Evolutionary conservation across 495 filamentous ascomycete genomes (phyloP).

Genomic region (Neurospora sp.): DNA sequence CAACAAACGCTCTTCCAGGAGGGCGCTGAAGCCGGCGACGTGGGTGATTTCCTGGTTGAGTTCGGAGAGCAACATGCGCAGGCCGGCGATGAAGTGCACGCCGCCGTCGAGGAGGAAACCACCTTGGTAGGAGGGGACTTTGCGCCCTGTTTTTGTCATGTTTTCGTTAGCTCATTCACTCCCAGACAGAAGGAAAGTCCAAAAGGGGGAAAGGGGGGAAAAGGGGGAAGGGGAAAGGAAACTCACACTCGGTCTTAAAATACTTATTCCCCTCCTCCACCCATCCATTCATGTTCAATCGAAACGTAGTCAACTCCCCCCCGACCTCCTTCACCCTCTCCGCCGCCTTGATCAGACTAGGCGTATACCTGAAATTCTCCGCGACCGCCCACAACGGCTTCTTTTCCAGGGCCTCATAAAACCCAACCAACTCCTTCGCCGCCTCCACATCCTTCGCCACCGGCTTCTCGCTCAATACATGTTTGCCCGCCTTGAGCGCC

Average conservation of each 20-base stretch:
- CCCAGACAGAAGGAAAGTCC: too few relatives aligned
- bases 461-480: constrained; percentile 75
- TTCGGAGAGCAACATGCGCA: constrained; percentile 48
- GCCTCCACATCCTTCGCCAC: constrained; percentile 54
- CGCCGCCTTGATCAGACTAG: constrained; percentile 43
- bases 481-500: constrained; percentile 59
- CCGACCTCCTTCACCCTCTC: constrained; percentile 49
- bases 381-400: constrained; percentile 55
- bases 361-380: constrained; percentile 65
- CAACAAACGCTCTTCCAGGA: constrained; percentile 50
- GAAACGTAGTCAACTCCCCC: constrained; percentile 56
- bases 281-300: constrained; percentile 42
- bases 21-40: constrained; percentile 48
- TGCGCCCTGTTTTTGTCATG: constrained; percentile 43
- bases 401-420: constrained; percentile 37
- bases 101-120: constrained; percentile 72
- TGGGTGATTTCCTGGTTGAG: constrained; percentile 33
- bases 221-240: not conserved
- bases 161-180: not conserved
- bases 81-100: constrained; percentile 60
- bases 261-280: constrained; percentile 39
- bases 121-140: constrained; percentile 60
- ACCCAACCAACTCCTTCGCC: constrained; percentile 50
- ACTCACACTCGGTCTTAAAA: constrained; percentile 48
- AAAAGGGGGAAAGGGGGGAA: not conserved